A percentile compares a stretch with the other conserved stretches of the same genome.
Conservation (phyloP, 2,329 filamentous ascomycete genomes). For the Dactylellina haptotyla region DNA sequence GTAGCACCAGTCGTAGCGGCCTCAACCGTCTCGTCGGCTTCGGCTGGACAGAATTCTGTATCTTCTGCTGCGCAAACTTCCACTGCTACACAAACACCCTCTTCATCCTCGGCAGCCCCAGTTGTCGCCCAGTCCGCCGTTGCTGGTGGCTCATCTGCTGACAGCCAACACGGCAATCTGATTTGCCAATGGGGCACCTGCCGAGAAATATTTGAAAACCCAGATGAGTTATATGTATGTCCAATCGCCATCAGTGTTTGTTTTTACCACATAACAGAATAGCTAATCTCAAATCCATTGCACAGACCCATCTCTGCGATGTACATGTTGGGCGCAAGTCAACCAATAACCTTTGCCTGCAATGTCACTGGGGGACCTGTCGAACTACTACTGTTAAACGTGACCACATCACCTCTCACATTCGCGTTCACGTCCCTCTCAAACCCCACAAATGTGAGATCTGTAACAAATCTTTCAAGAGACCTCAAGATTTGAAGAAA, state of each 20-base stretch:
- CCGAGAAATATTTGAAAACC: slow-evolving; percentile 69
- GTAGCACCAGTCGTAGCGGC: slow-evolving; percentile 23
- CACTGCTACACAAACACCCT: slow-evolving; percentile 28
- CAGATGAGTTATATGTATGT: slow-evolving; percentile 71
- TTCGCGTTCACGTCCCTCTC: slow-evolving; percentile 96
- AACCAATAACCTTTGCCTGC: slow-evolving; percentile 97
- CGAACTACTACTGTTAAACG: slow-evolving; percentile 97
- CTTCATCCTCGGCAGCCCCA: slow-evolving; percentile 14
- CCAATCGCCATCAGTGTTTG: slow-evolving; percentile 7
- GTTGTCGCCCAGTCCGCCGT: slow-evolving; percentile 34
- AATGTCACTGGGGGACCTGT: slow-evolving; percentile 96
- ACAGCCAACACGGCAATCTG: slow-evolving; percentile 66
- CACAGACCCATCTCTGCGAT: slow-evolving; percentile 95
- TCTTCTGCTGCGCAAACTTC: slow-evolving; percentile 39
- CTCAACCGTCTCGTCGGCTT: not conserved
- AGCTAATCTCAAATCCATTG: slow-evolving; percentile 23
- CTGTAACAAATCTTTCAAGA: slow-evolving; percentile 98
- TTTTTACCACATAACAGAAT: slow-evolving; percentile 2
- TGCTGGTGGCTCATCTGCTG: slow-evolving; percentile 25
- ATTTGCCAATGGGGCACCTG: slow-evolving; percentile 72
- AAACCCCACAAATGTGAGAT: slow-evolving; percentile 99
- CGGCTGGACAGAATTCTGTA: slow-evolving; percentile 24
- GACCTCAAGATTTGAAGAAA: slow-evolving; percentile 98
- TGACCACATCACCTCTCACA: slow-evolving; percentile 98
- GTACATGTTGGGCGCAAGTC: slow-evolving; percentile 98